Evolutionary conservation across 306 rosid genomes (phyloP).

Genomic region (Fragaria nilgerrensis): DNA sequence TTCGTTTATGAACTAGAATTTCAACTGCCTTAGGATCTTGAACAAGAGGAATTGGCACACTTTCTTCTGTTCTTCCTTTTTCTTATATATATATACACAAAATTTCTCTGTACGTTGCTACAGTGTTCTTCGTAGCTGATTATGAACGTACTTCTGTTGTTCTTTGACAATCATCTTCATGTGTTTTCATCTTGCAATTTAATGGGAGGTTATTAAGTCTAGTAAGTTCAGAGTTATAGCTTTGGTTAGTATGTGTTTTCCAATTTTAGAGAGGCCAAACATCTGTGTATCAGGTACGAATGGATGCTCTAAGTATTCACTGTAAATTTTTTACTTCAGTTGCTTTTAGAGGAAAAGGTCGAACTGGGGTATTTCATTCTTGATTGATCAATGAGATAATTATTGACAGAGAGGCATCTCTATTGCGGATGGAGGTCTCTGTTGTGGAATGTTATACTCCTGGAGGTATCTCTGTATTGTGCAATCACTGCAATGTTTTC

Average conservation of each 20-base stretch:
- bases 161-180: neutral
- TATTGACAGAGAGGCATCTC: neutral
- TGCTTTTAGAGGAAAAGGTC: neutral
- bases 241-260: neutral
- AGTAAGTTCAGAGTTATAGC: neutral
- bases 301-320: neutral
- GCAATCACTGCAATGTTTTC: too few species aligned
- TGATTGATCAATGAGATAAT: neutral
- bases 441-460: neutral
- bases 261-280: neutral
- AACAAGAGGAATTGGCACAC: neutral
- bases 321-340: neutral
- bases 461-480: too few species aligned
- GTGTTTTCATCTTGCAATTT: neutral
- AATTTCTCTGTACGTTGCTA: neutral
- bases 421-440: neutral
- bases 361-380: neutral
- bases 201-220: neutral
- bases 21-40: neutral
- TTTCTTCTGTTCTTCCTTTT: neutral
- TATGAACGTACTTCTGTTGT: neutral
- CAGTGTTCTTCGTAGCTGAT: neutral
- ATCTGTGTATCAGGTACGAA: neutral
- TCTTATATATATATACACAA: neutral
- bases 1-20: neutral